Evolutionary conservation across 1,139 yeast species (phyloP).

Genomic region (Schizosaccharomyces versatilis): DNA sequence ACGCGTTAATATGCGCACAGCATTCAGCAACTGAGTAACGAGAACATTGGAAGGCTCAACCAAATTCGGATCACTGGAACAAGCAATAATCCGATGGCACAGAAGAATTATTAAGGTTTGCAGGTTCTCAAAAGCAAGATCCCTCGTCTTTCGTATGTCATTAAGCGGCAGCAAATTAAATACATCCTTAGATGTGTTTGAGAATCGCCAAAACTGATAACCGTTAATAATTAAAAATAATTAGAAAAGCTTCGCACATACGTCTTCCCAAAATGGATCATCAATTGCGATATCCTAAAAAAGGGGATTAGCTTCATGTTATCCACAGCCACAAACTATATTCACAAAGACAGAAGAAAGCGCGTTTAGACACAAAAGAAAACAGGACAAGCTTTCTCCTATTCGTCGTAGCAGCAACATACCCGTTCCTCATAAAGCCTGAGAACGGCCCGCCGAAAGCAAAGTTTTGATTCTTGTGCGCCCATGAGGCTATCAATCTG

Average conservation of each 20-base stretch:
- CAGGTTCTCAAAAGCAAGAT: conserved; percentile 35
- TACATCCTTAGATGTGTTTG: conserved; percentile 31
- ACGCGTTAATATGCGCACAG: conserved; percentile 43
- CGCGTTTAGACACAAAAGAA: no score
- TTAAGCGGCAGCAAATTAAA: conserved; percentile 31
- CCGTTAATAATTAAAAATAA: background rate
- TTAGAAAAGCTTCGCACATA: conserved; percentile 10
- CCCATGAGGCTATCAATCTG: no score
- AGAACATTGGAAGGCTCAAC: conserved; percentile 15
- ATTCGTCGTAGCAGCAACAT: no score
- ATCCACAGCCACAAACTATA: no score
- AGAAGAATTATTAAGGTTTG: conserved; percentile 30
- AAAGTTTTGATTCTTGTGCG: conserved; percentile 26
- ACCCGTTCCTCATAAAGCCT: conserved; percentile 32
- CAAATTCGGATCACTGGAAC: conserved; percentile 16
- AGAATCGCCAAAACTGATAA: conserved; percentile 24
- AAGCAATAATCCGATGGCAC: conserved; percentile 19
- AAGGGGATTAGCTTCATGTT: background rate
- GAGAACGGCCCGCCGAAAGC: conserved; percentile 39
- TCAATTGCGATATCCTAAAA: conserved; percentile 22
- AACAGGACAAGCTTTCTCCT: background rate
- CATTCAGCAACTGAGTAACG: conserved; percentile 27
- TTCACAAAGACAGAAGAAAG: no score
- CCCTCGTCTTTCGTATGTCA: conserved; percentile 41
- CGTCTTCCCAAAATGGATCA: conserved; percentile 34